These are phyloP conservation scores for Dalbergia cochinchinensis DNA, from an alignment of 306 rosid species.

Conservation along the genomic window DNA sequence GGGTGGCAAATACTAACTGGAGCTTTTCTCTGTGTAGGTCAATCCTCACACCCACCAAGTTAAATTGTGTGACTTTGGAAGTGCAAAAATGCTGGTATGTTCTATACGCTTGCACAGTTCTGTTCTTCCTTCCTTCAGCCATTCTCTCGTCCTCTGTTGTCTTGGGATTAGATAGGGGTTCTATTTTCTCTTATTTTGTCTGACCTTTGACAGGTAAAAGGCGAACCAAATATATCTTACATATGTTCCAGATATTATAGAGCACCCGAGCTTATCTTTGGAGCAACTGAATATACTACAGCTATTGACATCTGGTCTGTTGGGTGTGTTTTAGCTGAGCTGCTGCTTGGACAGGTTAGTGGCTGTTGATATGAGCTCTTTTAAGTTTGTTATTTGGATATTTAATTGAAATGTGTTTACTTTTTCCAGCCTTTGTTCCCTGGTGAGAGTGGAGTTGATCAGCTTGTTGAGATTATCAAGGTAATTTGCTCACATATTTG, in stretches of 20 bases:
- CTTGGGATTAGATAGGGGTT: background rate
- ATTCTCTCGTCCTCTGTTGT: slow-evolving; percentile 28
- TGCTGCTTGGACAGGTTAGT: slow-evolving; percentile 93
- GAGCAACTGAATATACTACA: slow-evolving; percentile 94
- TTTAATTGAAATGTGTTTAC: slow-evolving; percentile 25
- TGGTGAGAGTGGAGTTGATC: slow-evolving; percentile 98
- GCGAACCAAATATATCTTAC: slow-evolving; percentile 96
- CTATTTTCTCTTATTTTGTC: slow-evolving; percentile 30
- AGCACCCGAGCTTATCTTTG: slow-evolving; percentile 99
- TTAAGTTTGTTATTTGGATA: slow-evolving; percentile 9
- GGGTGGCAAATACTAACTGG: slow-evolving; percentile 28
- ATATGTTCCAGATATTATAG: slow-evolving; percentile 96
- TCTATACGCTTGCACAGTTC: slow-evolving; percentile 20
- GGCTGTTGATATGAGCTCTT: slow-evolving; percentile 25
- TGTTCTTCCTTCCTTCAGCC: background rate
- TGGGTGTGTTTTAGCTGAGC: slow-evolving; percentile 97
- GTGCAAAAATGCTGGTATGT: slow-evolving; percentile 97
- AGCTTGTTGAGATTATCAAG: slow-evolving; percentile 98
- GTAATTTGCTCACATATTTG: slow-evolving; percentile 49
- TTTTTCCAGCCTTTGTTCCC: slow-evolving; percentile 88
- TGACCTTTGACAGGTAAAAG: slow-evolving; percentile 75
- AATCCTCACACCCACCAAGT: slow-evolving; percentile 99
- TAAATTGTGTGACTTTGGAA: slow-evolving; percentile 95
- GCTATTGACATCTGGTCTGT: slow-evolving; percentile 98
- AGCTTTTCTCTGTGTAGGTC: slow-evolving; percentile 61